A percentile compares a stretch with the other conserved stretches of the same genome.
phyloP scores from a whole-genome alignment of 139 green algal species.

The Mesostigma viride region DNA sequence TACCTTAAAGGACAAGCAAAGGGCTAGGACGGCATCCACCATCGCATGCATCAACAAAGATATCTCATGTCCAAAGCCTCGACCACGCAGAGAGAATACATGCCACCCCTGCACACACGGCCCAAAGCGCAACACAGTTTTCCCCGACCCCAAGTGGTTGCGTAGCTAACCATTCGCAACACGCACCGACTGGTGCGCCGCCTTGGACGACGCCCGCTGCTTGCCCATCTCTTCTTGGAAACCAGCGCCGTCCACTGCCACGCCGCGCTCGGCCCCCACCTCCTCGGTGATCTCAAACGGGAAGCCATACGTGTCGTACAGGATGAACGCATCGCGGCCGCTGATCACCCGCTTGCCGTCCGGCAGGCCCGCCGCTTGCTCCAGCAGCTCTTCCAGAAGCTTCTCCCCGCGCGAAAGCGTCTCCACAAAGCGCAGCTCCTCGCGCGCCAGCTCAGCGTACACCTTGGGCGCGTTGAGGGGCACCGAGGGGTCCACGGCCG shows the following conservation, averaged over 20 bases:
- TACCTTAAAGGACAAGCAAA: too few relatives aligned
- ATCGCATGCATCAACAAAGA: too few relatives aligned
- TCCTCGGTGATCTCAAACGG: conserved; percentile 71
- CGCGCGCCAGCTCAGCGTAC: conserved; percentile 56
- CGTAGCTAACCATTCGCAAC: too few relatives aligned
- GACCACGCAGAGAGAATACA: too few relatives aligned
- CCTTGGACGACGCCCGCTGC: conserved; percentile 44
- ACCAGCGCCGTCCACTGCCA: conserved; percentile 40
- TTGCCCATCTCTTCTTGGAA: conserved; percentile 29
- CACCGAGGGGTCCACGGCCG: conserved; percentile 56
- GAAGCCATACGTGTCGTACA: conserved; percentile 85
- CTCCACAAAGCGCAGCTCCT: conserved; percentile 55
- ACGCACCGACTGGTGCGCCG: not conserved
- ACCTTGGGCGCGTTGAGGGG: conserved; percentile 43
- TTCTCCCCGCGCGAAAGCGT: conserved; percentile 72
- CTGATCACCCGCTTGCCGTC: conserved; percentile 23
- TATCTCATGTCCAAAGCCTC: not conserved
- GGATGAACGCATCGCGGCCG: conserved; percentile 63
- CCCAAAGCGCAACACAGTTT: too few relatives aligned
- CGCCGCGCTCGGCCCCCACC: conserved; percentile 29
- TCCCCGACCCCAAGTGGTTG: too few relatives aligned
- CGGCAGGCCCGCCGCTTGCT: not conserved
- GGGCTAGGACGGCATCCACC: too few relatives aligned
- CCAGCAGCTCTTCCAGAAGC: conserved; percentile 56
- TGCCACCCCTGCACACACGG: too few relatives aligned